phyloP scores from a whole-genome alignment of 1,284 basidiomycete genomes.

The Veloporphyrellus conicus region DNA sequence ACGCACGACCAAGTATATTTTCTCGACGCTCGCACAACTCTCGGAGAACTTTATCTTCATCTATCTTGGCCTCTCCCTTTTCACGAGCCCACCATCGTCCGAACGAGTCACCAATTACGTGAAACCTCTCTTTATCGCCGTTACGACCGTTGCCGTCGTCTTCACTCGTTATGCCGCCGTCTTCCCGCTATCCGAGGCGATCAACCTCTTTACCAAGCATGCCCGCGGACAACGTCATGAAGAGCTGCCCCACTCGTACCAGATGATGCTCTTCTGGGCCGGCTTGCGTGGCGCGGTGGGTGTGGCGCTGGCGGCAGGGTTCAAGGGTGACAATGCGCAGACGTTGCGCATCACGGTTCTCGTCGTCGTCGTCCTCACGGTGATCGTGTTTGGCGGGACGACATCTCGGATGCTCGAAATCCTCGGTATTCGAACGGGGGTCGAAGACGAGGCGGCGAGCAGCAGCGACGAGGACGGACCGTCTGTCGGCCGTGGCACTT shows the following conservation, averaged over 20 bases:
- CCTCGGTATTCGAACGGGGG: conserved; percentile 92
- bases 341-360: conserved; percentile 92
- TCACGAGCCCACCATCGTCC: conserved; percentile 73
- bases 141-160: conserved; percentile 85
- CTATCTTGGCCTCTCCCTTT: conserved; percentile 93
- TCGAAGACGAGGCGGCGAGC: conserved; percentile 85
- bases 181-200: conserved; percentile 92
- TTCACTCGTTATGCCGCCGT: conserved; percentile 95
- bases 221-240: conserved; percentile 81
- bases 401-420: conserved; percentile 96
- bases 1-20: conserved; percentile 93
- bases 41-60: conserved; percentile 99
- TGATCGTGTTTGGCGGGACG: conserved; percentile 94
- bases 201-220: conserved; percentile 87
- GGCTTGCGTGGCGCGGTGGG: conserved; percentile 95
- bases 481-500: conserved; percentile 26
- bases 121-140: conserved; percentile 92
- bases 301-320: conserved; percentile 93
- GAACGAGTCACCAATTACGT: conserved; percentile 81
- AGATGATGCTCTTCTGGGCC: conserved; percentile 99
- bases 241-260: conserved; percentile 91
- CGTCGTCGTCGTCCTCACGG: conserved; percentile 93
- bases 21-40: conserved; percentile 86
- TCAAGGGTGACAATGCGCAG: conserved; percentile 87
- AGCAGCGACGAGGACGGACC: conserved; percentile 72